phyloP scores from a whole-genome alignment of 306 rosid species.

The Ormosia semicastrata region DNA sequence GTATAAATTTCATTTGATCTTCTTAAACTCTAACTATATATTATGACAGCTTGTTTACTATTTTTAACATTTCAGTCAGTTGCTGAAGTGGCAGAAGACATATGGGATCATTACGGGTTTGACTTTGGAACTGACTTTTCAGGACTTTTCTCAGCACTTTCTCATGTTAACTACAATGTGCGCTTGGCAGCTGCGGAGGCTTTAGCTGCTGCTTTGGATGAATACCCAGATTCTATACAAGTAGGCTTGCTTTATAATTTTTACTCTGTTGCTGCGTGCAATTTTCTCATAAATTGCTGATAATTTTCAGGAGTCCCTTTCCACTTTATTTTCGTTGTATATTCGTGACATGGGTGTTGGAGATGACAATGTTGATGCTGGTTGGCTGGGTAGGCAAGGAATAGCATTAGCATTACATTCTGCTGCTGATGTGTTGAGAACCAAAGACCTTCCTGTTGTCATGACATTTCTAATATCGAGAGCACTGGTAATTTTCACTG shows the following conservation, averaged over 20 bases:
- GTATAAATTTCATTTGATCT: not conserved
- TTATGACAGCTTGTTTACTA: not conserved
- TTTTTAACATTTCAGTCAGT: conserved; percentile 57
- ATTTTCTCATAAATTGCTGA: conserved; percentile 22
- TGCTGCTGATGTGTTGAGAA: conserved; percentile 91
- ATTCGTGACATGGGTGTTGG: conserved; percentile 68
- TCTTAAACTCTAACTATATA: not conserved
- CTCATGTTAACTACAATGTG: conserved; percentile 76
- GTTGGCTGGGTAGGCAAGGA: conserved; percentile 98
- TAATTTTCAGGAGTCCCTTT: conserved; percentile 78
- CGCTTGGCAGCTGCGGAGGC: conserved; percentile 95
- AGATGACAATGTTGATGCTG: conserved; percentile 67
- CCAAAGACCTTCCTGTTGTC: conserved; percentile 92
- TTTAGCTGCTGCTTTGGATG: conserved; percentile 94
- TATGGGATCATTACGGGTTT: conserved; percentile 96
- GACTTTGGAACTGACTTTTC: conserved; percentile 92
- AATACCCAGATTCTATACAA: conserved; percentile 85
- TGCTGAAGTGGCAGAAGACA: conserved; percentile 89
- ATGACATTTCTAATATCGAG: conserved; percentile 93
- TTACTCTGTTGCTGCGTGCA: not conserved
- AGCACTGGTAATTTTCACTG: conserved; percentile 69
- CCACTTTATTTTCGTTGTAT: conserved; percentile 83
- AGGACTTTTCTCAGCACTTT: conserved; percentile 83
- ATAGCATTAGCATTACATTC: conserved; percentile 83
- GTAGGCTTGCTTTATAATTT: conserved; percentile 44